phyloP scores from a whole-genome alignment of 2,329 filamentous ascomycete species.

The Paecilomyces niveus region DNA sequence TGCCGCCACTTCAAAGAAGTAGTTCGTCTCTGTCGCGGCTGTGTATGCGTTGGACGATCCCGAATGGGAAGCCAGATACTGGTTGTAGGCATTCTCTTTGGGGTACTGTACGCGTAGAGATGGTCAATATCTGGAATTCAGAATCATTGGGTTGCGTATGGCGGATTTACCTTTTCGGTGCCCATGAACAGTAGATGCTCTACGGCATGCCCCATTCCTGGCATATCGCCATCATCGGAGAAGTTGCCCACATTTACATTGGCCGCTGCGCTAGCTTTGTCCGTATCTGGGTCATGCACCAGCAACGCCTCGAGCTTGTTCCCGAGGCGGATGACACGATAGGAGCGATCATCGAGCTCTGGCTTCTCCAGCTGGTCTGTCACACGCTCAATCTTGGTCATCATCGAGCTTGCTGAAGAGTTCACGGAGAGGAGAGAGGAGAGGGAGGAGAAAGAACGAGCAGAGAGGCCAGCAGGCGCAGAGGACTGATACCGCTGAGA shows the following conservation, averaged over 20 bases:
- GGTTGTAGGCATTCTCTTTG: slow-evolving; percentile 88
- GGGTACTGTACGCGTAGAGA: slow-evolving; percentile 56
- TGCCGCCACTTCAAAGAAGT: slow-evolving; percentile 91
- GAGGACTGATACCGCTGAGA: slow-evolving; percentile 7
- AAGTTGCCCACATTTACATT: slow-evolving; percentile 96
- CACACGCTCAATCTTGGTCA: slow-evolving; percentile 39
- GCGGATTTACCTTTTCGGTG: slow-evolving; percentile 69
- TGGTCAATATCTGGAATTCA: background rate
- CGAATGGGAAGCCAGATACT: slow-evolving; percentile 83
- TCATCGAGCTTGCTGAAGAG: slow-evolving; percentile 15
- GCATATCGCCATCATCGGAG: slow-evolving; percentile 84
- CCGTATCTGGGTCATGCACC: slow-evolving; percentile 88
- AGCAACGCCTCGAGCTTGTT: slow-evolving; percentile 88
- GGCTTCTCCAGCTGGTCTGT: slow-evolving; percentile 75
- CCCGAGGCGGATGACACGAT: slow-evolving; percentile 74
- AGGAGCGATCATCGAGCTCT: slow-evolving; percentile 75
- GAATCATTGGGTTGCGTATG: background rate
- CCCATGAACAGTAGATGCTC: slow-evolving; percentile 98
- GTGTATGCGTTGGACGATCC: slow-evolving; percentile 95
- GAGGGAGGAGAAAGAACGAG: slow-evolving; percentile 2
- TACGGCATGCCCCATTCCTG: slow-evolving; percentile 90
- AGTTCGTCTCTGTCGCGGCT: slow-evolving; percentile 88
- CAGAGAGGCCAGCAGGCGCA: slow-evolving; percentile 1
- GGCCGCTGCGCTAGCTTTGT: slow-evolving; percentile 92
- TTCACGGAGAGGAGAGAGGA: slow-evolving; percentile 8